These are phyloP conservation scores for Sphaerulina vaccinii DNA, from an alignment of 2,329 filamentous ascomycete species.

Conservation along the genomic window DNA sequence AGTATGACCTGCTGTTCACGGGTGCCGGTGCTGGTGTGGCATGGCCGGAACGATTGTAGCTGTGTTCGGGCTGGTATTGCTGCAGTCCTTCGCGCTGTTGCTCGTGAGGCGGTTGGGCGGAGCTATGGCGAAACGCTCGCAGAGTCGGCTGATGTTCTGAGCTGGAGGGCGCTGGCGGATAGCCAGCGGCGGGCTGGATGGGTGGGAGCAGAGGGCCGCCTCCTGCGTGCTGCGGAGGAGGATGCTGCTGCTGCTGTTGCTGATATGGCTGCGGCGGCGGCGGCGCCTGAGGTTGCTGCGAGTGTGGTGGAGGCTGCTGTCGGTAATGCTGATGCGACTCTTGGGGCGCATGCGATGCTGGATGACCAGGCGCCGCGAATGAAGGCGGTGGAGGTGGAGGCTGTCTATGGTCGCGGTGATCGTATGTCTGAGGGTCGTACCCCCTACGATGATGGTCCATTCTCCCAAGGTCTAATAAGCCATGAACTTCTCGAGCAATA, in stretches of 20 bases:
- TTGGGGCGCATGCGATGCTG: slow-evolving; percentile 3
- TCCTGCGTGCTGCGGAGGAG: slow-evolving; percentile 2
- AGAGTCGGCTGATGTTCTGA: slow-evolving; percentile 30
- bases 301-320: slow-evolving; percentile 21
- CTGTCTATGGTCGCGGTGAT: slow-evolving; percentile 17
- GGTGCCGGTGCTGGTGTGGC: slow-evolving; percentile 33
- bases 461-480: neutral
- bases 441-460: neutral
- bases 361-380: slow-evolving; percentile 15
- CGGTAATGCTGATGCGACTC: slow-evolving; percentile 17
- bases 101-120: slow-evolving; percentile 28
- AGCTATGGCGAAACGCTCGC: slow-evolving; percentile 31
- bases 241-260: slow-evolving; percentile 15
- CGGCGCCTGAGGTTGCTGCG: slow-evolving; percentile 23
- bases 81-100: slow-evolving; percentile 26
- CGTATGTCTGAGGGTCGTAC: neutral
- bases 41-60: slow-evolving; percentile 37
- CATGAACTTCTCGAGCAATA: slow-evolving; percentile 13
- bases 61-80: slow-evolving; percentile 32
- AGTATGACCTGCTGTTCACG: slow-evolving; percentile 37
- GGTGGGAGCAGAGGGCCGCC: slow-evolving; percentile 27
- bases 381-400: slow-evolving; percentile 19
- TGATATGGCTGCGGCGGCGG: slow-evolving; percentile 16
- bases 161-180: slow-evolving; percentile 27
- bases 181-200: slow-evolving; percentile 28